Evolutionary conservation across 257 asterid species (phyloP).

Genomic region (Nicotiana tabacum): DNA sequence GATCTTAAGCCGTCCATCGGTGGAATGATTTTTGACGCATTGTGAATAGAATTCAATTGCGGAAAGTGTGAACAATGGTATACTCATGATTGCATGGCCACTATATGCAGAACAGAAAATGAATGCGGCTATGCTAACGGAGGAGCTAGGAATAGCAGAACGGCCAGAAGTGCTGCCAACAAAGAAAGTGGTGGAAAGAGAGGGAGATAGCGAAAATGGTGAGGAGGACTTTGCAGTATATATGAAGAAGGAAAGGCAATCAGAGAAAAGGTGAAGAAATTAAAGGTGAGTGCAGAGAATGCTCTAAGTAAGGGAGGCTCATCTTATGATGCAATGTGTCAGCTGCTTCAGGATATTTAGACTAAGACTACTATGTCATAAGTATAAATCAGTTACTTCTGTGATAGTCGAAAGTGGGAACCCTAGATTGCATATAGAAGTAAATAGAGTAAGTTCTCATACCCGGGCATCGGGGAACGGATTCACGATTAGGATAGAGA

Average conservation of each 20-base stretch:
- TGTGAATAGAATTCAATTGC: not conserved
- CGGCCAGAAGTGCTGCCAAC: not conserved
- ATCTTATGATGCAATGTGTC: not conserved
- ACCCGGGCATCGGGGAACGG: no score
- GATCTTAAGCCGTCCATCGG: no score
- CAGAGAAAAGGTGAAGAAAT: no score
- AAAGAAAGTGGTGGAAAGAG: not conserved
- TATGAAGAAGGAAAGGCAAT: not conserved
- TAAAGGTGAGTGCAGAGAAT: no score
- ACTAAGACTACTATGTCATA: not conserved
- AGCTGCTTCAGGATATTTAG: not conserved
- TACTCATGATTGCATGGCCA: not conserved
- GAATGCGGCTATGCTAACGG: not conserved
- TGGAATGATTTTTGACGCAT: no score
- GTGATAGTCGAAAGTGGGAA: no score
- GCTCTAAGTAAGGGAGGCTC: not conserved
- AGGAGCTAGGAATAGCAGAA: not conserved
- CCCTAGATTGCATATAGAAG: no score
- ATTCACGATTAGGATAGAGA: no score
- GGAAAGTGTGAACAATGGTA: not conserved
- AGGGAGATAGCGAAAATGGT: not conserved
- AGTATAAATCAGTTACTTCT: no score
- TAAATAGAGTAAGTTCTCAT: no score
- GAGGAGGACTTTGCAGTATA: not conserved
- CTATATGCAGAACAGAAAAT: not conserved